Evolutionary conservation across 805 yeast species (phyloP), one percentile per base, ranked within the genome.

Genomic region (Saccharomyces paradoxus): DNA sequence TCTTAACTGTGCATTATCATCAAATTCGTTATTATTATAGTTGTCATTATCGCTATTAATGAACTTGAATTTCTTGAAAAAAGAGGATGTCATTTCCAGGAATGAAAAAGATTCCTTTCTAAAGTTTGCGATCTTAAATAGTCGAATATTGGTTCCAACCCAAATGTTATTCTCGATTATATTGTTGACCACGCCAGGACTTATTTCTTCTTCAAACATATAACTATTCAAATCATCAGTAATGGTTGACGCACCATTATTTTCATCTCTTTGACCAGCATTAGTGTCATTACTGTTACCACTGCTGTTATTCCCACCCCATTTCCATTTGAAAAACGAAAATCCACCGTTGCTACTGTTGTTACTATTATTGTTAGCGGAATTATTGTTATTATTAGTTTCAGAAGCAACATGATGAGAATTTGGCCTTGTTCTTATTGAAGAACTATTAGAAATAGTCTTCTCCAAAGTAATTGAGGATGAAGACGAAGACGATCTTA

Each of bases 61-160:
- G 48, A 74, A 59, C 55, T 72, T 69, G 31, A 75, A 68, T 52
- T 70, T 67, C 50, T 66, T 73, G 62, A 75, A 60, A 50, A 75
- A 57, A 6, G 69, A 66, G 9, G 74, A 73, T 4, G 72, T 69
- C 67, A 74, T 69, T 55, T 74, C 77, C 26, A 73, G 63, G 13
- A 75, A 63, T 5, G 81, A 78, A 27, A 65, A 67, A 54, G 71
- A 76, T 44, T 68, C 73, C 31, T 69, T 69, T n/a, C 65, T 69
- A 4, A 69, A 67, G 49, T 68, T 73, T 56, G 70, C 74, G 9
- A 83, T 71, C 44, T 72, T 73, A 66, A 86, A 84, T 49, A 84
- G 72, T 58, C 65, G 73, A 17, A 84, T 69, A 17, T 69, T 58
- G 2, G 87, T 80, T 9, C 72, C 72, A 21, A 73, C 71, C 87